phyloP scores from a whole-genome alignment of 306 rosid species.

The Begonia fuchsioides region DNA sequence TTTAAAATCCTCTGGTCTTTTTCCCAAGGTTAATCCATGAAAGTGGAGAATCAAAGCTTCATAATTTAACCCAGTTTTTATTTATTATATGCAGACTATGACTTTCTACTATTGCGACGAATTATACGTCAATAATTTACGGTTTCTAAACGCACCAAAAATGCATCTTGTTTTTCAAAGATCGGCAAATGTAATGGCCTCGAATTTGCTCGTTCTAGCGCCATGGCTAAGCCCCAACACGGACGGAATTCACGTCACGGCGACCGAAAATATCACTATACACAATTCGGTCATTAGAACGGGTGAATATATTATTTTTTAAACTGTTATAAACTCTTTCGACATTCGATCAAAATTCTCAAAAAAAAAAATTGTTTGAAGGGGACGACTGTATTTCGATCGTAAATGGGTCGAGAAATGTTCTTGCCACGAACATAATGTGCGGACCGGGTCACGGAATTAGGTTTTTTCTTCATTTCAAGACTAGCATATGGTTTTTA shows the following conservation, averaged over 20 bases:
- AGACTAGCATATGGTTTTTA: not conserved
- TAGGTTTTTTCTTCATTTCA: constrained; percentile 24
- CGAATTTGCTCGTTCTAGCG: constrained; percentile 31
- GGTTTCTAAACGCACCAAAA: constrained; percentile 44
- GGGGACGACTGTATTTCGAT: constrained; percentile 93
- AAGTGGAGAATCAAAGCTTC: not conserved
- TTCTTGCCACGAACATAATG: constrained; percentile 27
- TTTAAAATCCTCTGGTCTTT: not conserved
- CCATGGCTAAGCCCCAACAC: constrained; percentile 77
- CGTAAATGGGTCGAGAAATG: constrained; percentile 60
- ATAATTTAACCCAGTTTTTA: not conserved
- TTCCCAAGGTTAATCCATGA: not conserved
- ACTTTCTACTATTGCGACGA: constrained; percentile 39
- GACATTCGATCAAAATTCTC: not conserved
- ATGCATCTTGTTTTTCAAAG: constrained; percentile 46
- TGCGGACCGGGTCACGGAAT: constrained; percentile 98
- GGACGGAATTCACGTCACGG: constrained; percentile 76
- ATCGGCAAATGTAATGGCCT: constrained; percentile 36
- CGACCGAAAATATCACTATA: constrained; percentile 28
- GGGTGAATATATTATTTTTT: constrained; percentile 20
- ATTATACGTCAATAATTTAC: constrained; percentile 27
- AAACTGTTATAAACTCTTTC: not conserved
- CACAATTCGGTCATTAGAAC: constrained; percentile 36
- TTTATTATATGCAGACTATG: constrained; percentile 34
- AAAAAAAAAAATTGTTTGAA: constrained; percentile 7